Evolutionary conservation across 495 filamentous ascomycete species (phyloP).

Genomic region (Zalerion maritima): DNA sequence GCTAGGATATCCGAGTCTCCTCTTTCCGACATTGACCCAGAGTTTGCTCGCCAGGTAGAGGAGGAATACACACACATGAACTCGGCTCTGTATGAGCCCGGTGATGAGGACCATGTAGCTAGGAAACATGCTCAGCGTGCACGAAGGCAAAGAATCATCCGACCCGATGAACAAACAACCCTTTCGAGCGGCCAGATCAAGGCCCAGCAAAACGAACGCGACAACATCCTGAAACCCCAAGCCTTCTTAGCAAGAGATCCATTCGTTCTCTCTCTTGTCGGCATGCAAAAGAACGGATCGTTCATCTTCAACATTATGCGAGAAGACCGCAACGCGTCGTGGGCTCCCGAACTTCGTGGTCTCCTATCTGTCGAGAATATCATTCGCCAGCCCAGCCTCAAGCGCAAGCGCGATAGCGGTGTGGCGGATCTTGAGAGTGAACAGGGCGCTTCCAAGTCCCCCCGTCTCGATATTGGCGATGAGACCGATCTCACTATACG

Average conservation of each 20-base stretch:
- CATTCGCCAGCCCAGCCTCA: constrained; percentile 62
- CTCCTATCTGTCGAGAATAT: constrained; percentile 73
- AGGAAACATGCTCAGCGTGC: constrained; percentile 48
- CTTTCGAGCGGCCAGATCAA: constrained; percentile 47
- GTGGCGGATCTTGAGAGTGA: constrained; percentile 61
- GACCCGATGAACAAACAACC: constrained; percentile 50
- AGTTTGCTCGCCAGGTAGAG: constrained; percentile 36
- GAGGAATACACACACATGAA: constrained; percentile 36
- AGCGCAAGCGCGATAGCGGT: constrained; percentile 86
- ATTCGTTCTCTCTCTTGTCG: constrained; percentile 71
- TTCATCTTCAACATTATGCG: constrained; percentile 74
- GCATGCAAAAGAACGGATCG: constrained; percentile 72
- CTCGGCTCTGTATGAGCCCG: constrained; percentile 34
- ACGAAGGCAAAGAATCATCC: constrained; percentile 64
- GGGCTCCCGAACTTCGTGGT: constrained; percentile 83
- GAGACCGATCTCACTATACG: constrained; percentile 37
- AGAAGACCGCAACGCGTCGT: constrained; percentile 57
- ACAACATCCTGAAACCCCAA: constrained; percentile 63
- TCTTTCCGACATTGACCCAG: constrained; percentile 52
- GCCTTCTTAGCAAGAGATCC: constrained; percentile 77
- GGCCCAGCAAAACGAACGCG: constrained; percentile 61
- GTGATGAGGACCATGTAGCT: constrained; percentile 36
- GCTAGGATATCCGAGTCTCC: constrained; percentile 52
- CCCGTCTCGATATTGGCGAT: constrained; percentile 53
- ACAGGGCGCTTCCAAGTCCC: constrained; percentile 43